Evolutionary conservation across 352 stramenopile genomes (phyloP), one percentile per base, ranked within the genome.

Genomic region (Globisporangium uncinulatum): DNA sequence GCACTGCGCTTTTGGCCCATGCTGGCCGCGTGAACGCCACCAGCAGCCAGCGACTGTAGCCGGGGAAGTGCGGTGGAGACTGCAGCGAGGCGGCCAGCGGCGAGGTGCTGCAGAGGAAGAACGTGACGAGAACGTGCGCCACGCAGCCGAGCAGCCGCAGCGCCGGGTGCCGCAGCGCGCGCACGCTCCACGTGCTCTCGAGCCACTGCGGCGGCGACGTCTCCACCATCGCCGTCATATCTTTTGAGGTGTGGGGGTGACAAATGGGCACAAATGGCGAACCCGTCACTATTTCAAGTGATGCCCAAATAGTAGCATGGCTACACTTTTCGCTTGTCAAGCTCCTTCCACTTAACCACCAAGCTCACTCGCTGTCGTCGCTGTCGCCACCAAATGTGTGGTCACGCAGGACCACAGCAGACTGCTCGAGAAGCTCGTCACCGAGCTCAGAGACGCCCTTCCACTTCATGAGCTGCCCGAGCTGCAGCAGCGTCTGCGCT

Each of bases 381-480:
- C 76, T 55, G 24, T 68, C 66, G 6, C 72, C 60, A 41, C 45
- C 61, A 41, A 90, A 89, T 6, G 76, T 89, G 50, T 89, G 73
- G 8, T 56, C 52, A 6, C 82, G 69, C 9, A 89, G 54, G 11
- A 89, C 71, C 6, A 58, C 66, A 6, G 79, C 79, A 9, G 77
- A 77, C 45, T 87, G 71, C 13, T 69, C 69, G 11, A 89, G 68
- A 24, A 71, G 86, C 6, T 64, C 64, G 32, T 86, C 66, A 6
- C 75, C 79, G 9, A 79, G 31, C 15, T 79, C 74, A 31, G 72
- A 32, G 20, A 70, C 63, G 0, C 76, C 76, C 51, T 83, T 74
- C 82, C 82, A 92, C 44, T 89, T 89, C 69, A 88, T 86, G 17
- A 92, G 54, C 54, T 92, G 79, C 3, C 82, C 82, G 1, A 92